A percentile compares a stretch with the other conserved stretches of the same genome.
Evolutionary conservation across 768 basidiomycete genomes (phyloP).

Genomic region (Ephemerocybe angulata): DNA sequence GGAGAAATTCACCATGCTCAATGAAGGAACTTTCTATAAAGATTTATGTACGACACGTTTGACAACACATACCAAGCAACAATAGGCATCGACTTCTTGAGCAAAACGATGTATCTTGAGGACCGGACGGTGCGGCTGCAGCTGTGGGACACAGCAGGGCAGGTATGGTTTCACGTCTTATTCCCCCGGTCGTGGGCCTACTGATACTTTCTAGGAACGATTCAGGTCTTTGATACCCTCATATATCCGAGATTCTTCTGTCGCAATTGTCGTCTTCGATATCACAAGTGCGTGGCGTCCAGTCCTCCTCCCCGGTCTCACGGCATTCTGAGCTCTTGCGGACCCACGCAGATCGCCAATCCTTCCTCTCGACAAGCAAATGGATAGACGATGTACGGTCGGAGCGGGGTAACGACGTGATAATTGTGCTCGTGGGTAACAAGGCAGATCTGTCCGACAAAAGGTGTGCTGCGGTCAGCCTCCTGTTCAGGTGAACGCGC

Average conservation of each 20-base stretch:
- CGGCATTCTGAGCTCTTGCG: conserved; percentile 4
- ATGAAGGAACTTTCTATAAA: conserved; percentile 22
- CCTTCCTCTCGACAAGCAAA: conserved; percentile 97
- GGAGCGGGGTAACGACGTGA: conserved; percentile 95
- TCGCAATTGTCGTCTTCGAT: conserved; percentile 98
- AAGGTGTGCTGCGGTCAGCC: conserved; percentile 59
- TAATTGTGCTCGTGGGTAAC: conserved; percentile 97
- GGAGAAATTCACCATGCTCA: neutral
- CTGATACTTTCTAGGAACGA: conserved; percentile 64
- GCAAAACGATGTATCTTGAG: conserved; percentile 99
- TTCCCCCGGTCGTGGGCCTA: neutral
- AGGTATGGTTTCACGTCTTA: conserved; percentile 40
- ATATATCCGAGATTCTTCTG: conserved; percentile 97
- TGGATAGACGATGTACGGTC: conserved; percentile 99
- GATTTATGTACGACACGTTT: conserved; percentile 99
- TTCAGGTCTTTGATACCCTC: conserved; percentile 97
- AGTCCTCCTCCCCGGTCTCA: neutral
- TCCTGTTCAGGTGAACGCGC: neutral
- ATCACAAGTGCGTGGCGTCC: conserved; percentile 77
- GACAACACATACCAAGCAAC: conserved; percentile 99
- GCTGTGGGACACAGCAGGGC: conserved; percentile 97
- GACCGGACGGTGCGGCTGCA: conserved; percentile 97
- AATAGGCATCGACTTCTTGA: conserved; percentile 98
- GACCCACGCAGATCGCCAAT: conserved; percentile 71
- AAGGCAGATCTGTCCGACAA: conserved; percentile 99